Percentiles rank a stretch among this genome's conserved stretches.
Conservation (phyloP, 2,329 filamentous ascomycete species). For the Salinomyces thailandicus region DNA sequence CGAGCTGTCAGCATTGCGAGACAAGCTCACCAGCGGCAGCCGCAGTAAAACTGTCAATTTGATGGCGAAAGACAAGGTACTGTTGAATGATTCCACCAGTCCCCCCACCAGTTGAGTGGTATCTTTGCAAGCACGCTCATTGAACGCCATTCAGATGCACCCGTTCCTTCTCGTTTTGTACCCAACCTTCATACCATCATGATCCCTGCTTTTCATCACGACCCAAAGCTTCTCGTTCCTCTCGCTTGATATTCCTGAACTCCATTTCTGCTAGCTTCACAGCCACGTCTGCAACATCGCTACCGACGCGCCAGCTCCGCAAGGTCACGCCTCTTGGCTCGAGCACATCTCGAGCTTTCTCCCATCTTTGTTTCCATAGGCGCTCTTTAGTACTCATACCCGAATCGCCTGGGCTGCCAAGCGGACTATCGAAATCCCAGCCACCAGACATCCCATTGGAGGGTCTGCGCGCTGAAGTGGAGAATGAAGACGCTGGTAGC, state of each 20-base stretch:
- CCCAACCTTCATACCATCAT: not conserved
- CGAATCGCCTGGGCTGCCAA: constrained; percentile 22
- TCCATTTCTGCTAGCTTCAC: constrained; percentile 52
- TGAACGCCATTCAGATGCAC: too few relatives aligned
- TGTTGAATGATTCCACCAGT: too few relatives aligned
- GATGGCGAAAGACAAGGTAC: too few relatives aligned
- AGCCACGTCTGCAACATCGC: constrained; percentile 58
- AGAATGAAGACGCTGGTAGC: constrained; percentile 18
- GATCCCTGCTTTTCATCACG: not conserved
- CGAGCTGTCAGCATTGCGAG: too few relatives aligned
- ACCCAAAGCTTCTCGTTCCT: not conserved
- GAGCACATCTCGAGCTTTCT: constrained; percentile 53
- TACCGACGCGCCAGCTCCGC: constrained; percentile 62
- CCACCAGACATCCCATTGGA: constrained; percentile 24
- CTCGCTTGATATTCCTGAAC: constrained; percentile 27
- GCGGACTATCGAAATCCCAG: constrained; percentile 9
- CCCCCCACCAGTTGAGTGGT: too few relatives aligned
- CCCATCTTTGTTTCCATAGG: constrained; percentile 59
- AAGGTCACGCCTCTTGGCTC: constrained; percentile 56
- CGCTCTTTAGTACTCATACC: constrained; percentile 57
- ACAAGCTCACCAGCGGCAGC: too few relatives aligned
- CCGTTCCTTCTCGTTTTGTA: not conserved
- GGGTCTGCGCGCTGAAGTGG: constrained; percentile 12
- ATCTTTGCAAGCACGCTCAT: too few relatives aligned
- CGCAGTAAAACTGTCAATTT: too few relatives aligned